Evolutionary conservation across 2,329 filamentous ascomycete genomes (phyloP).

Genomic region (Aspergillus transmontanensis): DNA sequence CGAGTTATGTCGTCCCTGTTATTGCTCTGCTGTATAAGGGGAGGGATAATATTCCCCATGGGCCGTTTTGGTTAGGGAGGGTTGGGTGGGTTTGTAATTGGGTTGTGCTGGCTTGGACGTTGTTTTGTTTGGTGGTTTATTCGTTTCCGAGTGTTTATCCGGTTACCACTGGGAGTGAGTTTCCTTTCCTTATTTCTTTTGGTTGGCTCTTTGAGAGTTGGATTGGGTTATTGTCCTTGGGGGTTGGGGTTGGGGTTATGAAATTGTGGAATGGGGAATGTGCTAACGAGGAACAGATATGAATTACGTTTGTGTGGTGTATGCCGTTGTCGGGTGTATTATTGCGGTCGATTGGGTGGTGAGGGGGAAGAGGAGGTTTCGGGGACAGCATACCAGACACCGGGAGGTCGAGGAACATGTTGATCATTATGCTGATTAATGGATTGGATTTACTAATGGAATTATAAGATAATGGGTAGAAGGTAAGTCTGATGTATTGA

Average conservation of each 20-base stretch:
- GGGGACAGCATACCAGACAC: slow-evolving; percentile 24
- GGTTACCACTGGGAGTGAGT: slow-evolving; percentile 33
- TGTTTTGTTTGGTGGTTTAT: slow-evolving; percentile 38
- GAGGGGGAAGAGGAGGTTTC: slow-evolving; percentile 29
- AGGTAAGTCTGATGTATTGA: background rate
- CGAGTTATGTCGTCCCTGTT: slow-evolving; percentile 52
- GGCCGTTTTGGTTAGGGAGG: slow-evolving; percentile 50
- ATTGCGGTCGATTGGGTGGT: slow-evolving; percentile 35
- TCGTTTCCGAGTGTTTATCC: slow-evolving; percentile 38
- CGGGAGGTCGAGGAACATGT: slow-evolving; percentile 1
- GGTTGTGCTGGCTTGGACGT: slow-evolving; percentile 48
- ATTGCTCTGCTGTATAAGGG: slow-evolving; percentile 48
- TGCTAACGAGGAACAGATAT: slow-evolving; percentile 27
- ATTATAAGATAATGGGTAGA: background rate
- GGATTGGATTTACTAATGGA: background rate
- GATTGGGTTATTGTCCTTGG: too few species aligned
- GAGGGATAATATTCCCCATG: slow-evolving; percentile 44
- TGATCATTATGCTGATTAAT: background rate
- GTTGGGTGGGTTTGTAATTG: slow-evolving; percentile 46
- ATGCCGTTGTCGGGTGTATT: slow-evolving; percentile 29
- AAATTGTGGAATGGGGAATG: background rate
- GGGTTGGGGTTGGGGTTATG: too few species aligned
- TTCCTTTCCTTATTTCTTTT: background rate
- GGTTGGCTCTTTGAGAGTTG: background rate
- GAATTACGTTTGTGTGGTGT: slow-evolving; percentile 43